Conservation (phyloP, 148 eudicot species). For the Talinum fruticosum region DNA sequence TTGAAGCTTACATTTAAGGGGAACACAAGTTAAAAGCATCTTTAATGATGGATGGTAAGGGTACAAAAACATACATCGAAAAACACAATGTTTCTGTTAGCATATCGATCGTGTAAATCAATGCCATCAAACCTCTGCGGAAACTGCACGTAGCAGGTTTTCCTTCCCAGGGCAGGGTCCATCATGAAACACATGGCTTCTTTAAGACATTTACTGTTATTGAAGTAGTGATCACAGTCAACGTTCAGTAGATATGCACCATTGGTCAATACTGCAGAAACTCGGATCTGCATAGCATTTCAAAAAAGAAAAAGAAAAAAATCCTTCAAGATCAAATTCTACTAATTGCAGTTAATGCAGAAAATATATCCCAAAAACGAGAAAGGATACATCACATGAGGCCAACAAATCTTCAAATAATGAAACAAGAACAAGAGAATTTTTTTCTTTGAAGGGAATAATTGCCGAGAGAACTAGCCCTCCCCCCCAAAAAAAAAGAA, state of each 20-base stretch:
- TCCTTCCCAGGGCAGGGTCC: conserved; percentile 89
- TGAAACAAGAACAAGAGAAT: not conserved
- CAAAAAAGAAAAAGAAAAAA: conserved; percentile 13
- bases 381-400: not conserved
- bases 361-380: not conserved
- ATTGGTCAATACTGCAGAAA: conserved; percentile 94
- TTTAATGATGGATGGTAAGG: not conserved
- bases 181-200: conserved; percentile 99
- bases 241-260: conserved; percentile 93
- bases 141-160: conserved; percentile 91
- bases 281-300: conserved; percentile 70
- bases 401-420: not conserved
- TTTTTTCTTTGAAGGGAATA: not conserved
- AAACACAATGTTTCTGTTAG: conserved; percentile 94
- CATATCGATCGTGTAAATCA: conserved; percentile 94
- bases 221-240: conserved; percentile 99
- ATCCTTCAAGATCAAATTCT: not conserved
- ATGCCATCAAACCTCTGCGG: conserved; percentile 98
- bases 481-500: not conserved
- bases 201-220: conserved; percentile 88
- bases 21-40: not conserved
- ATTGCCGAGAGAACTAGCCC: not conserved
- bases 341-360: not conserved
- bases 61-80: conserved; percentile 67
- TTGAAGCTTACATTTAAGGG: not conserved